These are phyloP conservation scores for Gyromitra esculenta DNA, from an alignment of 2,329 filamentous ascomycete genomes.

Conservation along the genomic window DNA sequence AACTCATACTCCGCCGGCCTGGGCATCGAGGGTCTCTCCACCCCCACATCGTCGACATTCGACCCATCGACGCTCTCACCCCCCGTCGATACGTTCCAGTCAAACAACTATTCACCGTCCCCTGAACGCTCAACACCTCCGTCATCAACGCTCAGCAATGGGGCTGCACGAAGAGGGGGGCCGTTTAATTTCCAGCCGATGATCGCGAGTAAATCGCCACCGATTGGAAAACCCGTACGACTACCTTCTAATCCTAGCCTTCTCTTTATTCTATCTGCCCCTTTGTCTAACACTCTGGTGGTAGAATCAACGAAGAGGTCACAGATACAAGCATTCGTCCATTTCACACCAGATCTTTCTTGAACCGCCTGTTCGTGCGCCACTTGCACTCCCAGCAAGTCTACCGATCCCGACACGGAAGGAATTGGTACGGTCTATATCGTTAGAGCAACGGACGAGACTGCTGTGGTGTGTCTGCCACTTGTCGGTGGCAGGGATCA, in stretches of 20 bases:
- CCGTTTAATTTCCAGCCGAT: constrained; percentile 97
- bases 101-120: constrained; percentile 32
- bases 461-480: constrained; percentile 92
- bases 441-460: constrained; percentile 81
- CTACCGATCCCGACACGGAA: constrained; percentile 88
- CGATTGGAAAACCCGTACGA: constrained; percentile 74
- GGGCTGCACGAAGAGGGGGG: constrained; percentile 27
- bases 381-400: constrained; percentile 87
- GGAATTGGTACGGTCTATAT: constrained; percentile 91
- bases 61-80: constrained; percentile 38
- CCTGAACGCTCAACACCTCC: constrained; percentile 31
- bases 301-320: constrained; percentile 82
- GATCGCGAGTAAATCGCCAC: constrained; percentile 75
- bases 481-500: constrained; percentile 80
- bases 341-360: constrained; percentile 97
- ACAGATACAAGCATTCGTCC: constrained; percentile 97
- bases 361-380: constrained; percentile 84
- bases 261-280: not conserved
- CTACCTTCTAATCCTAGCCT: not conserved
- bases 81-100: constrained; percentile 23
- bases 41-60: constrained; percentile 31
- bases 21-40: constrained; percentile 47
- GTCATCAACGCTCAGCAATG: constrained; percentile 6
- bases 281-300: constrained; percentile 29
- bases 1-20: constrained; percentile 37